Evolutionary conservation across 441 rosid species (phyloP).

Genomic region (Dalechampia spathulata): DNA sequence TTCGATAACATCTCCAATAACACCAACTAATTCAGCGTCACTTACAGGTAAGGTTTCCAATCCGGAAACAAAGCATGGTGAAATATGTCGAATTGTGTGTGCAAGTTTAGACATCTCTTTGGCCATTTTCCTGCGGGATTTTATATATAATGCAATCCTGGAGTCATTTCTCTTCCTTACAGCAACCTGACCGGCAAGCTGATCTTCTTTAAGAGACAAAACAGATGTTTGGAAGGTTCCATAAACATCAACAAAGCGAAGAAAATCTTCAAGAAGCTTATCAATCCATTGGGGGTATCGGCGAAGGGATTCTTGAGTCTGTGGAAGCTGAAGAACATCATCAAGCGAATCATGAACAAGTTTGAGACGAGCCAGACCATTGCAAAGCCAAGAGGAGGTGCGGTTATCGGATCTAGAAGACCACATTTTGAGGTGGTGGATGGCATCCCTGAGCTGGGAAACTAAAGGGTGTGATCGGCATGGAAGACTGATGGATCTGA

Average conservation of each 20-base stretch:
- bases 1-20: conserved; percentile 39
- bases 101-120: conserved; percentile 47
- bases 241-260: conserved; percentile 61
- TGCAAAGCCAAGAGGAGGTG: conserved; percentile 45
- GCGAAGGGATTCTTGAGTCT: conserved; percentile 51
- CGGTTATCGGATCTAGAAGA: conserved; percentile 27
- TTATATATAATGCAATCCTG: conserved; percentile 29
- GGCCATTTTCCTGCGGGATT: conserved; percentile 40
- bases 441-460: conserved; percentile 45
- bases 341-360: conserved; percentile 47
- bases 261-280: conserved; percentile 59
- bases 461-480: conserved; percentile 55
- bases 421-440: conserved; percentile 38
- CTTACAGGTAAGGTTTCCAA: conserved; percentile 14
- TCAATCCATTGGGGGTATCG: conserved; percentile 43
- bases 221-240: conserved; percentile 58
- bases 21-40: conserved; percentile 40
- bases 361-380: conserved; percentile 42
- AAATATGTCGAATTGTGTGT: conserved; percentile 25
- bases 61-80: conserved; percentile 18
- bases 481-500: conserved; percentile 63
- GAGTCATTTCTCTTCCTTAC: conserved; percentile 52
- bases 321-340: conserved; percentile 66
- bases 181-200: conserved; percentile 54
- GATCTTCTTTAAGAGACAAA: conserved; percentile 54